Conservation (phyloP, 2,329 filamentous ascomycete genomes). For the Trichoderma cornu-damae region DNA sequence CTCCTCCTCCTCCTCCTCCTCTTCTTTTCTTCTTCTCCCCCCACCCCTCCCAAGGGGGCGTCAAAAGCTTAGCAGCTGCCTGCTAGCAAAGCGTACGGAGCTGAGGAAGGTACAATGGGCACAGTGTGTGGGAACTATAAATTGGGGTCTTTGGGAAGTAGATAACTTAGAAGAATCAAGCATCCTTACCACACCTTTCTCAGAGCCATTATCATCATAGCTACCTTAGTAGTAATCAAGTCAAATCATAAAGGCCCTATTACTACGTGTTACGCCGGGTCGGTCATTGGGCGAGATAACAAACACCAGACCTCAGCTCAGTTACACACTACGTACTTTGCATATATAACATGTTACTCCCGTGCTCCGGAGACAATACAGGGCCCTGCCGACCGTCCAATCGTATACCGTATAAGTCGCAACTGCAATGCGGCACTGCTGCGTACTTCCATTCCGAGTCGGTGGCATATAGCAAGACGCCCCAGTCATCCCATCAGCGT, state of each 20-base stretch:
- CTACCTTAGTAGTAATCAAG: too few species aligned
- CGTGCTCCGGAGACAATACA: background rate
- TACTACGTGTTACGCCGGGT: background rate
- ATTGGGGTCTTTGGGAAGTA: too few species aligned
- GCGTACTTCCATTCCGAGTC: background rate
- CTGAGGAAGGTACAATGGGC: too few species aligned
- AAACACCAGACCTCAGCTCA: background rate
- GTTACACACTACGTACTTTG: too few species aligned
- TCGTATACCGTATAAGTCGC: background rate
- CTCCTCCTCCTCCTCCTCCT: background rate
- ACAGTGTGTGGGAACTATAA: too few species aligned
- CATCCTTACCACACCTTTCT: too few species aligned
- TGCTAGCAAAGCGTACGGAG: background rate
- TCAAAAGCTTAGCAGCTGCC: background rate
- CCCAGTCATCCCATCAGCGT: constrained; percentile 7
- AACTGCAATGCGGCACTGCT: background rate
- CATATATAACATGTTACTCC: background rate
- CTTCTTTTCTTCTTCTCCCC: background rate
- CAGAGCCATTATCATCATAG: background rate
- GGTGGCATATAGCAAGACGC: constrained; percentile 12
- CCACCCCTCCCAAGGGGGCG: background rate
- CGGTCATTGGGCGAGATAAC: background rate
- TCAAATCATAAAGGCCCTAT: too few species aligned
- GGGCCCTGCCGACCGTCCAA: background rate
- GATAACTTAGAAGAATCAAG: too few species aligned